Evolutionary conservation across 1,284 basidiomycete species (phyloP).

Genomic region (Ceratobasidium sp.): DNA sequence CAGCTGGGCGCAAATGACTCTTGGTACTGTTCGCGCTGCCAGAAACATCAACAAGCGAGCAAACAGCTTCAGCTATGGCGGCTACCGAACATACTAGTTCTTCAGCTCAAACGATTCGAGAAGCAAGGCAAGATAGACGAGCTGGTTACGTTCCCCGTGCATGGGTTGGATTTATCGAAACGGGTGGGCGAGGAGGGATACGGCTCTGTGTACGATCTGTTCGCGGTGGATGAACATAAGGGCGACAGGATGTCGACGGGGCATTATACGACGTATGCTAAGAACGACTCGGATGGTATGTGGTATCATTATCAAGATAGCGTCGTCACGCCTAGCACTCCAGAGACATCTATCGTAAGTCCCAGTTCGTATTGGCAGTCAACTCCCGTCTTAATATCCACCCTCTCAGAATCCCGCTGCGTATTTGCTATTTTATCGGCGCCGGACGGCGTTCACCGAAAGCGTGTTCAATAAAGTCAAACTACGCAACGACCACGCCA

Average conservation of each 20-base stretch:
- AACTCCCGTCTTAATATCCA: not conserved
- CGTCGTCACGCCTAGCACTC: slow-evolving; percentile 13
- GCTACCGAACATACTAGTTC: slow-evolving; percentile 95
- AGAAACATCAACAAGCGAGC: slow-evolving; percentile 98
- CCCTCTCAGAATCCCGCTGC: slow-evolving; percentile 86
- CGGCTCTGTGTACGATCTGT: slow-evolving; percentile 81
- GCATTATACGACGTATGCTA: slow-evolving; percentile 95
- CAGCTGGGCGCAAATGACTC: slow-evolving; percentile 94
- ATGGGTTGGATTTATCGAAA: slow-evolving; percentile 86
- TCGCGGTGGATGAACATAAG: slow-evolving; percentile 94
- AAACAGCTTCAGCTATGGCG: slow-evolving; percentile 99
- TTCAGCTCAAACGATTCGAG: slow-evolving; percentile 98
- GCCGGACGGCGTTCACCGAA: slow-evolving; percentile 69
- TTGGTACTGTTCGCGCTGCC: slow-evolving; percentile 98
- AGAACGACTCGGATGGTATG: slow-evolving; percentile 83
- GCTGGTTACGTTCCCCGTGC: slow-evolving; percentile 93
- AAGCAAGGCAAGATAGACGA: slow-evolving; percentile 95
- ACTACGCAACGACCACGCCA: not conserved
- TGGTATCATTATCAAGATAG: slow-evolving; percentile 99
- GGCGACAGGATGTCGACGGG: slow-evolving; percentile 93
- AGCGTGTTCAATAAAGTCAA: slow-evolving; percentile 11
- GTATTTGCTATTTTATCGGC: slow-evolving; percentile 95
- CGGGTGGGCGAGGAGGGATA: slow-evolving; percentile 68
- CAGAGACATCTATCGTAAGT: slow-evolving; percentile 27
- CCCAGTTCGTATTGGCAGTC: not conserved